Evolutionary conservation across 164 flowering plant species (phyloP).

Genomic region (Vitis labrusca): DNA sequence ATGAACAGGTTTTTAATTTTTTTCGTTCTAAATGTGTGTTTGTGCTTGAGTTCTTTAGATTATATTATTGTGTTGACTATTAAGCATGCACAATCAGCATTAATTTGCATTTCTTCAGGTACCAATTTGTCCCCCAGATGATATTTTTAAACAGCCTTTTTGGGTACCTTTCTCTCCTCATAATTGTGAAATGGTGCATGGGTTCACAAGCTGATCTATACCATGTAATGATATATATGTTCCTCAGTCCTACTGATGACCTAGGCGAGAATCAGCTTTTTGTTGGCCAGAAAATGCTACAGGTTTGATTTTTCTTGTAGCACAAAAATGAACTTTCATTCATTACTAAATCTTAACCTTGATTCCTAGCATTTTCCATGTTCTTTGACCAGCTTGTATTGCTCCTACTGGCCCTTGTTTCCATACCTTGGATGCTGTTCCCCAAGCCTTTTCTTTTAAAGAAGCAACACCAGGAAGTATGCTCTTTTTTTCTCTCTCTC

Average conservation of each 20-base stretch:
- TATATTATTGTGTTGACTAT: not conserved
- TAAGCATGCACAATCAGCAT: not conserved
- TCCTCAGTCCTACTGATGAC: slow-evolving; percentile 88
- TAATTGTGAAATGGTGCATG: slow-evolving; percentile 82
- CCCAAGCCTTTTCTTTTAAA: slow-evolving; percentile 91
- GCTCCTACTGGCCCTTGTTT: slow-evolving; percentile 60
- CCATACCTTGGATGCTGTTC: slow-evolving; percentile 96
- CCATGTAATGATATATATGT: slow-evolving; percentile 95
- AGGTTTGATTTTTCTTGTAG: slow-evolving; percentile 39
- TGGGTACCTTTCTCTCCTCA: slow-evolving; percentile 86
- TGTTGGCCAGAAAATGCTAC: slow-evolving; percentile 66
- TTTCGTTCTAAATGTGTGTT: not conserved
- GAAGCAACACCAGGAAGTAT: slow-evolving; percentile 68
- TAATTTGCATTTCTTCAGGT: slow-evolving; percentile 43
- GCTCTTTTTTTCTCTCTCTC: slow-evolving; percentile 2
- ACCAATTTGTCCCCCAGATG: slow-evolving; percentile 84
- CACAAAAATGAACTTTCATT: not conserved
- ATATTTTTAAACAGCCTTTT: slow-evolving; percentile 84
- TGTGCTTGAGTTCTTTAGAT: not conserved
- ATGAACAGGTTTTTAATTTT: not conserved
- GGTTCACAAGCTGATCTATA: slow-evolving; percentile 93
- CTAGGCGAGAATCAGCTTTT: slow-evolving; percentile 93
- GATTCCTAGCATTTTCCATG: not conserved
- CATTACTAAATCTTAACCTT: not conserved
- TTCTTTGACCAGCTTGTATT: slow-evolving; percentile 51